Percentiles rank a stretch among this genome's conserved stretches.
phyloP scores from a whole-genome alignment of 306 rosid genomes.

The Rubus parviflorus region DNA sequence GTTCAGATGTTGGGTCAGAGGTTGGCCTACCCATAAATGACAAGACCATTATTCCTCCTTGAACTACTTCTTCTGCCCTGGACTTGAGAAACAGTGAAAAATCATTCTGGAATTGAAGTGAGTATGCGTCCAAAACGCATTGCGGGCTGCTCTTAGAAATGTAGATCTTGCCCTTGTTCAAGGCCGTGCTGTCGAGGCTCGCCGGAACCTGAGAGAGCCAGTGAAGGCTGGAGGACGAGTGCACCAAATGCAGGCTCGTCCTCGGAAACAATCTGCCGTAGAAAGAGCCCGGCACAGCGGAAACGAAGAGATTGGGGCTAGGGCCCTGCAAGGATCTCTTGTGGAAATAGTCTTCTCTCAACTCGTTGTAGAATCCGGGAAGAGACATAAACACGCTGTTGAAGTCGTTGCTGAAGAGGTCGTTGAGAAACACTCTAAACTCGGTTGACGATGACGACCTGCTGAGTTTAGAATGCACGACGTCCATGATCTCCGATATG shows the following conservation, averaged over 20 bases:
- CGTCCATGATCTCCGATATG: slow-evolving; percentile 44
- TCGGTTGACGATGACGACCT: slow-evolving; percentile 35
- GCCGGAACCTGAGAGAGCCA: slow-evolving; percentile 73
- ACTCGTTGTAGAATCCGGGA: slow-evolving; percentile 52
- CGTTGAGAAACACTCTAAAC: slow-evolving; percentile 53
- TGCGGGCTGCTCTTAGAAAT: slow-evolving; percentile 61
- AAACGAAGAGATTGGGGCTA: slow-evolving; percentile 33
- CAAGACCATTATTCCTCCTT: slow-evolving; percentile 64
- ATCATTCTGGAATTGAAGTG: slow-evolving; percentile 51
- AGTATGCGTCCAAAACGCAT: slow-evolving; percentile 57
- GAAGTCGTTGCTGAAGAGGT: slow-evolving; percentile 74
- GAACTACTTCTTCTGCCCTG: slow-evolving; percentile 48
- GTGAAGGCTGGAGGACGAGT: slow-evolving; percentile 78
- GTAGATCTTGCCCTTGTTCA: slow-evolving; percentile 70
- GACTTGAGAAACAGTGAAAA: slow-evolving; percentile 48
- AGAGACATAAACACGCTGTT: slow-evolving; percentile 56
- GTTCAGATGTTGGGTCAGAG: slow-evolving; percentile 46
- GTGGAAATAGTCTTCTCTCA: neutral
- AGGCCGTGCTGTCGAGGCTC: slow-evolving; percentile 23
- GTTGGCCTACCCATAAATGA: slow-evolving; percentile 58
- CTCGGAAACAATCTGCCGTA: slow-evolving; percentile 54
- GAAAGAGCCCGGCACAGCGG: slow-evolving; percentile 59
- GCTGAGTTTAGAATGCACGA: slow-evolving; percentile 26
- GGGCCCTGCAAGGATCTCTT: slow-evolving; percentile 16
- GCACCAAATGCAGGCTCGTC: slow-evolving; percentile 50